Conservation (phyloP, 139 green algal species). For the Protoeuglena noctilucae region DNA sequence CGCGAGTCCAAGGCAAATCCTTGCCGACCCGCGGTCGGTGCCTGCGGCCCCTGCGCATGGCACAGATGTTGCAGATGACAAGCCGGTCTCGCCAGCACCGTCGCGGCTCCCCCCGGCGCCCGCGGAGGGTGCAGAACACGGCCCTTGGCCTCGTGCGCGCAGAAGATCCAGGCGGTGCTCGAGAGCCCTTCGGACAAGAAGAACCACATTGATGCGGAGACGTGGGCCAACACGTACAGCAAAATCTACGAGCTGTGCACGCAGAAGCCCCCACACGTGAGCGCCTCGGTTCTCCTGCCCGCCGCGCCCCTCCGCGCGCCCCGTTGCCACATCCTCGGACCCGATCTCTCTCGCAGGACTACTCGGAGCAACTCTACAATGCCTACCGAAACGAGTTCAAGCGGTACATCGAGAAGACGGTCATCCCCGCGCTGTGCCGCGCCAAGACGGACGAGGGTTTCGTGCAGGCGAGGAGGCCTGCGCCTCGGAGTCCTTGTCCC, state of each 20-base stretch:
- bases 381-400: conserved; percentile 81
- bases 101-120: not conserved
- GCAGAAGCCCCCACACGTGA: conserved; percentile 94
- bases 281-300: too few relatives aligned
- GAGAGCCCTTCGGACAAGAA: too few relatives aligned
- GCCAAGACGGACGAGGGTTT: not conserved
- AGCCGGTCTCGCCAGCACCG: not conserved
- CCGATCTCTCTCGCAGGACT: too few relatives aligned
- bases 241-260: conserved; percentile 99
- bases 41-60: not conserved
- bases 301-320: too few relatives aligned
- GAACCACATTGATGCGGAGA: not conserved
- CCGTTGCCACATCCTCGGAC: too few relatives aligned
- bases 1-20: too few relatives aligned
- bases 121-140: not conserved
- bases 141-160: not conserved
- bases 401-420: conserved; percentile 78
- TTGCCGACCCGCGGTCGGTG: not conserved
- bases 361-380: conserved; percentile 88
- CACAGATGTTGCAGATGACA: not conserved
- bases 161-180: conserved; percentile 4
- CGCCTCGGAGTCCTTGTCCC: not conserved
- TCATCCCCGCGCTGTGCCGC: conserved; percentile 10
- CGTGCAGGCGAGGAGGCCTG: not conserved
- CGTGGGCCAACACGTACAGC: conserved; percentile 29